These are phyloP conservation scores for Phytophthora boehmeriae DNA, from an alignment of 352 stramenopile species.

Conservation along the genomic window DNA sequence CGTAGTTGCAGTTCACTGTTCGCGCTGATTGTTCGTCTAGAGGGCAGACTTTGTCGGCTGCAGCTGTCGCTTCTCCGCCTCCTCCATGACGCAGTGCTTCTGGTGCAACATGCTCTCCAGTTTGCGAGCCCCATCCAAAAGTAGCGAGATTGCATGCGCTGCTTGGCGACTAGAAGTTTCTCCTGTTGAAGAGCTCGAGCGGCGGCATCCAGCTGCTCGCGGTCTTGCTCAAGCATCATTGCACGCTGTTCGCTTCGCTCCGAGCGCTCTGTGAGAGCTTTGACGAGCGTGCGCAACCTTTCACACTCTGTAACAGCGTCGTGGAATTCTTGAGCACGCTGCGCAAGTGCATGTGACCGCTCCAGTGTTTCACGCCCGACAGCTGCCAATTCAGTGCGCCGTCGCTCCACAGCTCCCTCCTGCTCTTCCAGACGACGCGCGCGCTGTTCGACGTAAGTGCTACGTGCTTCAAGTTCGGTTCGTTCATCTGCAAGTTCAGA, in stretches of 20 bases:
- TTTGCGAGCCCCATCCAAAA: conserved; percentile 73
- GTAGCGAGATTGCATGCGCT: conserved; percentile 78
- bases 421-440: conserved; percentile 50
- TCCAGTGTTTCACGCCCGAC: conserved; percentile 73
- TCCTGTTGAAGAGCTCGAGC: conserved; percentile 70
- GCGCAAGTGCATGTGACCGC: conserved; percentile 51
- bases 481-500: conserved; percentile 70
- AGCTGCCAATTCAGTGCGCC: conserved; percentile 56
- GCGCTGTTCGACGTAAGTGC: conserved; percentile 58
- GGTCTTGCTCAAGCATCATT: conserved; percentile 47
- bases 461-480: conserved; percentile 51
- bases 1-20: conserved; percentile 13
- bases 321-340: conserved; percentile 40
- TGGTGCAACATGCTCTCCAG: conserved; percentile 67
- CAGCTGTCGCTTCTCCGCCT: conserved; percentile 12
- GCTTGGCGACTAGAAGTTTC: conserved; percentile 67
- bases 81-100: conserved; percentile 44
- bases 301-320: conserved; percentile 48
- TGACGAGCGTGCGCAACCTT: conserved; percentile 44
- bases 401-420: conserved; percentile 49
- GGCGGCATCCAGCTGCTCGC: conserved; percentile 55
- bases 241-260: conserved; percentile 39
- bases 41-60: conserved; percentile 1
- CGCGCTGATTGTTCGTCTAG: conserved; percentile 27
- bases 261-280: conserved; percentile 36